These are phyloP conservation scores for Voacanga thouarsii DNA, from an alignment of 257 asterid species.

Conservation along the genomic window DNA sequence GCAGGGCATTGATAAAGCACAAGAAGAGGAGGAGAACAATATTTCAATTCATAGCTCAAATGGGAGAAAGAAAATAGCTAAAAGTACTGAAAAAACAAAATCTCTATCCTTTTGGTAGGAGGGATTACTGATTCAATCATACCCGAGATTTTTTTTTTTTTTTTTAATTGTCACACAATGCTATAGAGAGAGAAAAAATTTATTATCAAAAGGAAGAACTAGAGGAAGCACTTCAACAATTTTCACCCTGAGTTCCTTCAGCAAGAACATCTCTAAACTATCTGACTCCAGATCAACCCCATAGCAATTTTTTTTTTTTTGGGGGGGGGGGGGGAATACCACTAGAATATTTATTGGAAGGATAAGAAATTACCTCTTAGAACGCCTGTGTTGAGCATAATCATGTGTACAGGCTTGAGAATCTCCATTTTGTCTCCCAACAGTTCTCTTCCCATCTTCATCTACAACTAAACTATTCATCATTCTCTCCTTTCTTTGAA, in stretches of 20 bases:
- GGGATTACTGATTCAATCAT: background rate
- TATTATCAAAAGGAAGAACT: background rate
- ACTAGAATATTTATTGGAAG: background rate
- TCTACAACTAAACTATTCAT: constrained; percentile 35
- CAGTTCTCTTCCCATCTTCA: constrained; percentile 31
- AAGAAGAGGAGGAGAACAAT: background rate
- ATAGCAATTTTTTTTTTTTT: background rate
- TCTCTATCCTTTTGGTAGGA: background rate
- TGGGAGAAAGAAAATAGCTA: background rate
- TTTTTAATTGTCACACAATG: background rate
- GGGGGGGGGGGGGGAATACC: background rate
- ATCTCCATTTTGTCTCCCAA: constrained; percentile 27
- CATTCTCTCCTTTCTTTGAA: constrained; percentile 19
- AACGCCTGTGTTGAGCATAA: constrained; percentile 48
- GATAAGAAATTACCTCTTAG: constrained; percentile 37
- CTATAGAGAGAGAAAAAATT: background rate
- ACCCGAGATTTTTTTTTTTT: background rate
- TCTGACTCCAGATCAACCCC: background rate
- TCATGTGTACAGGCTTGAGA: constrained; percentile 23
- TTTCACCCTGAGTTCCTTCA: background rate
- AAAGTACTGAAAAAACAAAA: background rate
- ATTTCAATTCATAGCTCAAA: background rate
- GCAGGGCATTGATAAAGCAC: background rate
- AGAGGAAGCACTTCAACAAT: background rate
- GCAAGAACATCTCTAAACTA: background rate